These are phyloP conservation scores for Spathaspora passalidarum DNA, from an alignment of 805 yeast species.

Conservation along the genomic window DNA sequence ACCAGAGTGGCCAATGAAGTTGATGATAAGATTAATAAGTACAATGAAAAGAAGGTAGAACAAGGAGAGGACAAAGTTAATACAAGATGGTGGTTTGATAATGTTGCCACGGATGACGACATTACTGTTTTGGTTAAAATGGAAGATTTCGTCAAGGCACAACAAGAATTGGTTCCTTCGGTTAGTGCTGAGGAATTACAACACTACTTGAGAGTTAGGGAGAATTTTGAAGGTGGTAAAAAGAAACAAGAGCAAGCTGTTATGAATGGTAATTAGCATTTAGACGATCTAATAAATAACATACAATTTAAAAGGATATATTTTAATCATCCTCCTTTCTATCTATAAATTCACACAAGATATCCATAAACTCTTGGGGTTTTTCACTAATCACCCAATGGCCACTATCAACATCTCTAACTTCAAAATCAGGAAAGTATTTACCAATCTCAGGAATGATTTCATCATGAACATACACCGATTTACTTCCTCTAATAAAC, in stretches of 20 bases:
- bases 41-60: conserved; percentile 36
- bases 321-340: conserved; percentile 35
- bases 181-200: conserved; percentile 84
- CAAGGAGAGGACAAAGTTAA: conserved; percentile 47
- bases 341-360: conserved; percentile 61
- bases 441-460: conserved; percentile 66
- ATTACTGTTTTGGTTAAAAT: conserved; percentile 62
- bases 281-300: too few species aligned
- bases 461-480: conserved; percentile 82
- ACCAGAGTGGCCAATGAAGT: conserved; percentile 77
- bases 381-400: conserved; percentile 93
- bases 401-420: conserved; percentile 76
- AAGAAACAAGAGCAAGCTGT: background rate
- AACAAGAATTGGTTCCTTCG: conserved; percentile 68
- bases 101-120: conserved; percentile 66
- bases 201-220: conserved; percentile 78
- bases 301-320: too few species aligned
- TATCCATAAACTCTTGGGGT: conserved; percentile 69
- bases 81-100: conserved; percentile 89
- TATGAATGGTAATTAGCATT: conserved; percentile 3
- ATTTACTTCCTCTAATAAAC: conserved; percentile 75
- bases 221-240: conserved; percentile 70
- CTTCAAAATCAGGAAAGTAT: conserved; percentile 75
- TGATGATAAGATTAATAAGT: conserved; percentile 58
- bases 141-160: conserved; percentile 79